Evolutionary conservation across 768 basidiomycete species (phyloP).

Genomic region (Serendipita sp.): DNA sequence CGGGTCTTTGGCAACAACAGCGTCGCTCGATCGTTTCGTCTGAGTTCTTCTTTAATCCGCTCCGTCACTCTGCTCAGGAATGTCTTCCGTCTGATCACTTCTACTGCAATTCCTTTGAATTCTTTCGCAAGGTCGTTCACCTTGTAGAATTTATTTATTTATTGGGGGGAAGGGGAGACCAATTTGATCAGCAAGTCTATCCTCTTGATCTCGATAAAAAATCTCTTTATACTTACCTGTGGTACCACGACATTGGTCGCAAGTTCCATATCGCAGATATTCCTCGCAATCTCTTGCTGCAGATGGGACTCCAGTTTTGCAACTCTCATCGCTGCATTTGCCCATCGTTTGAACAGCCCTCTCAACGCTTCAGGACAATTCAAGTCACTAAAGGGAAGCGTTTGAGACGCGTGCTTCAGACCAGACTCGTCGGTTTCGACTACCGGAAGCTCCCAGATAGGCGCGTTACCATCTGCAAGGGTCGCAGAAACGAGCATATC

Average conservation of each 20-base stretch:
- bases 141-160: background rate
- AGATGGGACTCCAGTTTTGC: background rate
- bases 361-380: background rate
- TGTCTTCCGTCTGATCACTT: background rate
- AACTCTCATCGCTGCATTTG: background rate
- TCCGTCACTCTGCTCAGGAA: background rate
- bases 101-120: background rate
- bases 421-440: background rate
- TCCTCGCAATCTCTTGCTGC: constrained; percentile 2
- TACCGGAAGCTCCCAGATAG: background rate
- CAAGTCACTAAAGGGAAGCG: background rate
- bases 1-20: background rate
- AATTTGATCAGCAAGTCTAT: background rate
- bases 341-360: background rate
- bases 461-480: background rate
- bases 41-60: background rate
- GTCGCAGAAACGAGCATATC: background rate
- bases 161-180: background rate
- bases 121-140: background rate
- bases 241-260: background rate
- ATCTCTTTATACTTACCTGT: background rate
- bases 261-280: background rate
- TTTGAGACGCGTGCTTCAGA: background rate
- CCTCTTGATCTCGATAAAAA: background rate
- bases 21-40: no score